Base-by-base conservation (phyloP, 2,329 filamentous ascomycete genomes). In the Trichophyton rubrum region DNA sequence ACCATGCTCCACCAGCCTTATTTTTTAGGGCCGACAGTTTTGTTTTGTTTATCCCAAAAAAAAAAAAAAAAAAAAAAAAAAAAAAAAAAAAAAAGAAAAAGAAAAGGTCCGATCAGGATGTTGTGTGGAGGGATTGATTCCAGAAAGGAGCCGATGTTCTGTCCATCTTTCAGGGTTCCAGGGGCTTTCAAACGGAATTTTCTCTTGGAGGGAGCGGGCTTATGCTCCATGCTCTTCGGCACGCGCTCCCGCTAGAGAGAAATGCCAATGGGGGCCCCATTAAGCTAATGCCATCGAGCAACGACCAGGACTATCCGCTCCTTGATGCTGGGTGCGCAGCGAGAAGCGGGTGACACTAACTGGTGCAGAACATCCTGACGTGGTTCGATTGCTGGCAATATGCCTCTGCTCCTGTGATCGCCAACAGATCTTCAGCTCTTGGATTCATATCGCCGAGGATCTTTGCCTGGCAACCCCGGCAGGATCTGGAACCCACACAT, bases 1-100 rank as follows among this genome's bases (percentile, higher is more conserved):
- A 40, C 56, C 41, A 43, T 30, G 24, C 56, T 45, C 56, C 56
- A 43, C 56, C 56, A 59, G 30, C 55, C 55, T 57, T 41, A 38
- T 40, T 57, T 57, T 57, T 38, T 38, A 38, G 33, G 33, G 33
- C 33, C 33, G 9, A 38, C 13, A 9, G 33, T 38, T 38, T 17
- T n/a, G 6, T 57, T n/a, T 40, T 38, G 17, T 57, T 22, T 7
- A 40, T 11, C 7, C 43, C 30, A 58, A 58, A 47, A 58, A 20
- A 58, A 41, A 41, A 57, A 27, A 27, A 27, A 5, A 24, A 24
- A 24, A 24, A 2, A 3, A 24, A 24, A 24, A 24, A 24, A 2
- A 24, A 24, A 6, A 27, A 6, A 27, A 6, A 27, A 27, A 30
- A 1, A 30, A 30, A 30, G 27, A 30, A 57, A 38, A 57, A 20